A percentile compares a stretch with the other conserved stretches of the same genome.
Evolutionary conservation across 2,329 filamentous ascomycete species (phyloP).

Genomic region (Massarina eburnea): DNA sequence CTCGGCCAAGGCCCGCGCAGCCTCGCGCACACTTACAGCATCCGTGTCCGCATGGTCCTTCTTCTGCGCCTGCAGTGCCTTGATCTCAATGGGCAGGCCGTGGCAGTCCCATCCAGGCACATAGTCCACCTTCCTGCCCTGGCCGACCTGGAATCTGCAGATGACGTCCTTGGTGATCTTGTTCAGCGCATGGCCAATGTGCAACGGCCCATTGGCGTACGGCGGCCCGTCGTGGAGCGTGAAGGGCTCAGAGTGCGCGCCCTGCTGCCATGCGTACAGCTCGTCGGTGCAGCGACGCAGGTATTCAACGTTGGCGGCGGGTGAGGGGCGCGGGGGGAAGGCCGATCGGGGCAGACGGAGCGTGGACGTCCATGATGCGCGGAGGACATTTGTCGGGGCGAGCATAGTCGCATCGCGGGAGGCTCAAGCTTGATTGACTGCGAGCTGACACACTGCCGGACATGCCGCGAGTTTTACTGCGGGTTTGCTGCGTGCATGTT

Average conservation of each 20-base stretch:
- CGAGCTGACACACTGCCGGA: too few relatives aligned
- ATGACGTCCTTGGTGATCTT: slow-evolving; percentile 97
- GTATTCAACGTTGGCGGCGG: slow-evolving; percentile 49
- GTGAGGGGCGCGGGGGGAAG: slow-evolving; percentile 50
- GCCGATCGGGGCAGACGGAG: slow-evolving; percentile 52
- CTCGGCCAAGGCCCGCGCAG: slow-evolving; percentile 66
- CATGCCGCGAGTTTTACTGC: slow-evolving; percentile 4
- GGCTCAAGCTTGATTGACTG: slow-evolving; percentile 10
- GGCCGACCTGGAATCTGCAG: slow-evolving; percentile 75
- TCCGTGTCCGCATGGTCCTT: slow-evolving; percentile 41
- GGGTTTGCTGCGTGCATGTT: too few relatives aligned
- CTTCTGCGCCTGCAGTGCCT: slow-evolving; percentile 70
- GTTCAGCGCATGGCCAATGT: slow-evolving; percentile 93
- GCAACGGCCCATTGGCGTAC: slow-evolving; percentile 90
- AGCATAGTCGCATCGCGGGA: slow-evolving; percentile 43
- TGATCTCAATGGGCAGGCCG: slow-evolving; percentile 94
- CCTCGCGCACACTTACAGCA: slow-evolving; percentile 61
- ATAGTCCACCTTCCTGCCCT: slow-evolving; percentile 76
- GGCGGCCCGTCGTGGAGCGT: slow-evolving; percentile 93
- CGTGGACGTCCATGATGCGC: slow-evolving; percentile 48
- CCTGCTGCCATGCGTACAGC: slow-evolving; percentile 83
- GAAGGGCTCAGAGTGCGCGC: slow-evolving; percentile 59
- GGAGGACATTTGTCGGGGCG: slow-evolving; percentile 39
- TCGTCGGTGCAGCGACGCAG: slow-evolving; percentile 80
- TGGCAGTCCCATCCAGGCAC: slow-evolving; percentile 98